Evolutionary conservation across 78 protist genomes (phyloP).

Genomic region (Planoprotostelium fungivorum): DNA sequence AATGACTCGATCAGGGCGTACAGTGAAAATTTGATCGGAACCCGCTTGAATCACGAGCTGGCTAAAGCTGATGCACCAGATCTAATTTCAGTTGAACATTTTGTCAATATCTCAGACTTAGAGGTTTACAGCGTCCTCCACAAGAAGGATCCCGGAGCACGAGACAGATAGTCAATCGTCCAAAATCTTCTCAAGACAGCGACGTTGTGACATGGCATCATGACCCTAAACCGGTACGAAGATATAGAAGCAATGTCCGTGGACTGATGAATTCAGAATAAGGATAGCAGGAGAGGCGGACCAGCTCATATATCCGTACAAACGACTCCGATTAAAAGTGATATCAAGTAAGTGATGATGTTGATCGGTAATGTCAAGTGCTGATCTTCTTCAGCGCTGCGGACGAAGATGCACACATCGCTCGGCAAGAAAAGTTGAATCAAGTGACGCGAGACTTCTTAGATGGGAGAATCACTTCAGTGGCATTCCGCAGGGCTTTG

Average conservation of each 20-base stretch:
- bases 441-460: background rate
- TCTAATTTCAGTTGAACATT: background rate
- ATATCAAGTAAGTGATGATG: too few species aligned
- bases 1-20: background rate
- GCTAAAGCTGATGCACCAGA: background rate
- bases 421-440: background rate
- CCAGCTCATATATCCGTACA: background rate
- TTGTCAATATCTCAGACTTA: background rate
- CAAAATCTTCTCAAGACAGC: background rate
- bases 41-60: background rate
- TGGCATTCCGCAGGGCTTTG: background rate
- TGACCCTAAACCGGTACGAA: background rate
- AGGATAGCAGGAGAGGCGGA: background rate
- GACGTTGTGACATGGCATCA: background rate
- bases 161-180: background rate
- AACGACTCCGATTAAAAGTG: background rate
- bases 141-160: background rate
- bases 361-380: too few species aligned
- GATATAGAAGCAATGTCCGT: too few species aligned
- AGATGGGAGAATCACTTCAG: background rate
- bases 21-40: background rate
- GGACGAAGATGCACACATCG: background rate
- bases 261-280: background rate
- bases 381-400: background rate
- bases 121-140: background rate